These are phyloP conservation scores for Cudoniella acicularis DNA, from an alignment of 495 filamentous ascomycete species.

Conservation along the genomic window DNA sequence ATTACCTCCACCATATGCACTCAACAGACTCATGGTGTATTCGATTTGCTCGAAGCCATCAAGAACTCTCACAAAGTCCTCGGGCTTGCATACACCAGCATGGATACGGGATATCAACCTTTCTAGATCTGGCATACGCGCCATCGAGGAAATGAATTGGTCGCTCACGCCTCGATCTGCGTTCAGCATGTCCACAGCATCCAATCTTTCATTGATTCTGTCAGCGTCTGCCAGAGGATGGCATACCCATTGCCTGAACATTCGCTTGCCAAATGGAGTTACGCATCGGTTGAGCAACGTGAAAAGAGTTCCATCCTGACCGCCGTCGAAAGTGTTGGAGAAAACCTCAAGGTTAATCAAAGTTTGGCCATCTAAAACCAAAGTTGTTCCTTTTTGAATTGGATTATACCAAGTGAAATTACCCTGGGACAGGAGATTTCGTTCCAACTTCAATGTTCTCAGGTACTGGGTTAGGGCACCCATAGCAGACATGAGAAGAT, in stretches of 20 bases:
- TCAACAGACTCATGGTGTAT: slow-evolving; percentile 77
- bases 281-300: slow-evolving; percentile 88
- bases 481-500: slow-evolving; percentile 86
- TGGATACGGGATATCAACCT: slow-evolving; percentile 92
- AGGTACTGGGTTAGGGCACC: slow-evolving; percentile 89
- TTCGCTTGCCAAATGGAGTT: slow-evolving; percentile 94
- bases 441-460: slow-evolving; percentile 81
- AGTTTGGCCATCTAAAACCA: slow-evolving; percentile 94
- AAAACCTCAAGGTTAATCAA: slow-evolving; percentile 98
- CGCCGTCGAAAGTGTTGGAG: slow-evolving; percentile 87
- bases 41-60: slow-evolving; percentile 98
- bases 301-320: slow-evolving; percentile 82
- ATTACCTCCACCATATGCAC: slow-evolving; percentile 63
- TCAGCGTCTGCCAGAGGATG: slow-evolving; percentile 83
- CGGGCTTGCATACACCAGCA: slow-evolving; percentile 78
- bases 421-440: slow-evolving; percentile 79
- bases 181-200: slow-evolving; percentile 92
- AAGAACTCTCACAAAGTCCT: slow-evolving; percentile 90
- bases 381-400: slow-evolving; percentile 85
- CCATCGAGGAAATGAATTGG: slow-evolving; percentile 78
- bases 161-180: slow-evolving; percentile 73
- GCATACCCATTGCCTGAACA: slow-evolving; percentile 97
- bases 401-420: slow-evolving; percentile 93
- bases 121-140: slow-evolving; percentile 91
- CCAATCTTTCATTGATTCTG: slow-evolving; percentile 90